Conservation (phyloP, 164 flowering plant genomes). For the Annona squamosa region DNA sequence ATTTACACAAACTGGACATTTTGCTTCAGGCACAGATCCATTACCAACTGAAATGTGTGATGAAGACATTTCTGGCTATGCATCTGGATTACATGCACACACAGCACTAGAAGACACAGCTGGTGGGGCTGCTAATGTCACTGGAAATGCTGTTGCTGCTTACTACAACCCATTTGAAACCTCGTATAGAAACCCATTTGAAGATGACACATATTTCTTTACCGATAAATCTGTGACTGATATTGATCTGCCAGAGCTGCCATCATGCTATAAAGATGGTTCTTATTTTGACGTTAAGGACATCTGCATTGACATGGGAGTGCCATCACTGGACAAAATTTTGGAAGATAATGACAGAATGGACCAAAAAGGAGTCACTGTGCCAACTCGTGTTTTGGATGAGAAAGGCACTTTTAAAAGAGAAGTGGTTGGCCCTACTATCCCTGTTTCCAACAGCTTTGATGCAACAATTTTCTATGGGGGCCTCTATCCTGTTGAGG, state of each 20-base stretch:
- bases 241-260: constrained; percentile 34
- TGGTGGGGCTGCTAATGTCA: constrained; percentile 9
- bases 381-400: constrained; percentile 18
- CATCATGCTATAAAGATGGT: constrained; percentile 39
- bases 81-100: constrained; percentile 15
- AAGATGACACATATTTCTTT: constrained; percentile 25
- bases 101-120: constrained; percentile 14
- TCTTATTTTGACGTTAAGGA: constrained; percentile 43
- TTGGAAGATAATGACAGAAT: constrained; percentile 22
- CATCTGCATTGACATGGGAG: constrained; percentile 56
- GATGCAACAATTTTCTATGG: background rate
- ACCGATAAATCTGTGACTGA: constrained; percentile 44
- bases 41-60: constrained; percentile 13
- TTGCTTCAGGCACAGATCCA: constrained; percentile 4
- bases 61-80: constrained; percentile 14
- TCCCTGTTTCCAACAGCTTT: background rate
- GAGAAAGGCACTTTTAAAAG: constrained; percentile 11
- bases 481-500: constrained; percentile 3
- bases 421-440: constrained; percentile 11
- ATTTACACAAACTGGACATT: constrained; percentile 9
- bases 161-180: constrained; percentile 8
- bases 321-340: constrained; percentile 31
- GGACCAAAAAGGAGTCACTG: constrained; percentile 10
- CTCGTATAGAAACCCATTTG: constrained; percentile 8
- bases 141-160: constrained; percentile 10